Evolutionary conservation across 1,139 yeast genomes (phyloP).

Genomic region (Lodderomyces orthopsilosis): DNA sequence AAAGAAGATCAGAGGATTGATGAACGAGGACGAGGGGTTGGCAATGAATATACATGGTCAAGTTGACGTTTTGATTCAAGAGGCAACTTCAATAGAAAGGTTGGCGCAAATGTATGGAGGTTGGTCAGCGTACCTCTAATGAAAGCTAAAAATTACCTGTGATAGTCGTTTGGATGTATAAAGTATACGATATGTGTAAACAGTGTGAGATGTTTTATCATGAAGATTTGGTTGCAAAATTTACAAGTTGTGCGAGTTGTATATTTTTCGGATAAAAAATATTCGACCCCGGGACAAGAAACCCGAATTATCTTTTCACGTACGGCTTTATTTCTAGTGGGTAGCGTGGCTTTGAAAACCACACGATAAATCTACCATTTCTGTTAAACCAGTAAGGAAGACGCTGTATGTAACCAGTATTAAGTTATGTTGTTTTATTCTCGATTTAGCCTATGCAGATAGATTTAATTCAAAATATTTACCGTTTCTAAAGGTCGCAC

Average conservation of each 20-base stretch:
- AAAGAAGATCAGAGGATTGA: slow-evolving; percentile 75
- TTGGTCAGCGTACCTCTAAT: slow-evolving; percentile 66
- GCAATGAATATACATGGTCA: slow-evolving; percentile 92
- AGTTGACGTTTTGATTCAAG: slow-evolving; percentile 83
- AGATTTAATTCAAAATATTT: not conserved
- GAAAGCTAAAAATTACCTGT: too few relatives aligned
- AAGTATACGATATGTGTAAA: too few relatives aligned
- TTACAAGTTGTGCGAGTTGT: too few relatives aligned
- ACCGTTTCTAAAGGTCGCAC: not conserved
- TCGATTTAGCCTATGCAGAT: not conserved
- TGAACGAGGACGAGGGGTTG: slow-evolving; percentile 76
- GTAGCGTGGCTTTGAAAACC: not conserved
- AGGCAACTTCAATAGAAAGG: slow-evolving; percentile 71
- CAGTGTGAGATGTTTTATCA: not conserved
- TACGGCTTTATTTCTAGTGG: not conserved
- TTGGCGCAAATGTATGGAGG: slow-evolving; percentile 90
- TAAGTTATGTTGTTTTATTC: not conserved
- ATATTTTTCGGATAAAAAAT: too few relatives aligned
- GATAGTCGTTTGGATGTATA: too few relatives aligned
- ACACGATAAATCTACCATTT: not conserved
- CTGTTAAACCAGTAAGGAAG: too few relatives aligned
- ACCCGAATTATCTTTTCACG: too few relatives aligned
- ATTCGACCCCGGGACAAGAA: too few relatives aligned
- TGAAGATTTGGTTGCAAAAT: not conserved
- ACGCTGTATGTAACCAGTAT: not conserved